phyloP scores from a whole-genome alignment of 331 rosid species.

The Acacia pycnantha region DNA sequence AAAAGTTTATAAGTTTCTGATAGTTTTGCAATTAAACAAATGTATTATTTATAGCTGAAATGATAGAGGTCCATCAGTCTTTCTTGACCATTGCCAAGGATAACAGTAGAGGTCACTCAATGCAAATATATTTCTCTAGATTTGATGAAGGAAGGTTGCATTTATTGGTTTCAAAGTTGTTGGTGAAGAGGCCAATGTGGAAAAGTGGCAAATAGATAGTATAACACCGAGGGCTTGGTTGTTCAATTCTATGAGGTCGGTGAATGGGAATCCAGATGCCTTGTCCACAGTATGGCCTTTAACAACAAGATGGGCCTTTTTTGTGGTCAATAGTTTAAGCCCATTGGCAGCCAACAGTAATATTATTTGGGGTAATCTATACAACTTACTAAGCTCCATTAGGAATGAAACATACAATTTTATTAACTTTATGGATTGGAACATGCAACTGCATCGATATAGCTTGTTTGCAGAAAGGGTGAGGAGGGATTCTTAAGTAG shows the following conservation, averaged over 20 bases:
- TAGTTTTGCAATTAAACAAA: background rate
- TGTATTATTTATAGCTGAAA: background rate
- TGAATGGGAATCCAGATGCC: background rate
- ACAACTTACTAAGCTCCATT: background rate
- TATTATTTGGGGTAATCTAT: background rate
- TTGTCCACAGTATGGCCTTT: background rate
- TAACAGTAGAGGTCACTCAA: background rate
- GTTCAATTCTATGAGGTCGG: background rate
- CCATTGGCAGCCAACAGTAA: background rate
- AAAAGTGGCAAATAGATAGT: background rate
- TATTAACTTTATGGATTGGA: background rate
- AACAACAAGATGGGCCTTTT: background rate
- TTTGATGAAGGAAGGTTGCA: background rate
- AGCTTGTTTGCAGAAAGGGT: background rate
- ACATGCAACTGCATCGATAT: background rate
- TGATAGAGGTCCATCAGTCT: background rate
- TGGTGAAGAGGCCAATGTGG: background rate
- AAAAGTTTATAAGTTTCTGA: background rate
- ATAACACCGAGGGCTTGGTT: background rate
- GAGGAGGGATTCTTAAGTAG: background rate
- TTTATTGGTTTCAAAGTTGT: background rate
- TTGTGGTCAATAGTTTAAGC: background rate
- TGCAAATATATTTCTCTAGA: background rate
- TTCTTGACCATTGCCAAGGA: background rate
- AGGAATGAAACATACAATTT: background rate